Conservation (phyloP, 306 rosid species). For the Vigna unguiculata region DNA sequence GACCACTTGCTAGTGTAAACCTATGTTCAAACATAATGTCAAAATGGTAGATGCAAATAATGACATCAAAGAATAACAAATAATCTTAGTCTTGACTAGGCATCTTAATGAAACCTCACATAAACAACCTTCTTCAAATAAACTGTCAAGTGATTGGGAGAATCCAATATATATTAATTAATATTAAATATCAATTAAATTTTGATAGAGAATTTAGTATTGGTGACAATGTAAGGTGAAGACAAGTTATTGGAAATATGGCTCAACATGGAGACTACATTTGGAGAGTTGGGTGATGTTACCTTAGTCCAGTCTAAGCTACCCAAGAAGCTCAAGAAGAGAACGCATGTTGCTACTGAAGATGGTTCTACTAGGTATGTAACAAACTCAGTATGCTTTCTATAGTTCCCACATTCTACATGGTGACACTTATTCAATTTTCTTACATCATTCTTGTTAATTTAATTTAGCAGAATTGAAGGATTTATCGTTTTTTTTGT, state of each 20-base stretch:
- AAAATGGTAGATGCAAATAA: too few relatives aligned
- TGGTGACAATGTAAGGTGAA: slow-evolving; percentile 12
- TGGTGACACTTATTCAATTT: background rate
- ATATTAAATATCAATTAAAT: too few relatives aligned
- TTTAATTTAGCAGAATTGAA: slow-evolving; percentile 71
- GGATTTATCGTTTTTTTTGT: slow-evolving; percentile 79
- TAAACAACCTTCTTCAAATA: too few relatives aligned
- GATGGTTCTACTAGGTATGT: slow-evolving; percentile 90
- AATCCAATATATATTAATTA: too few relatives aligned
- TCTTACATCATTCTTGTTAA: slow-evolving; percentile 35
- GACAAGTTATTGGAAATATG: slow-evolving; percentile 79
- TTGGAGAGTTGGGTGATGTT: slow-evolving; percentile 81
- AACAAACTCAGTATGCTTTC: slow-evolving; percentile 18
- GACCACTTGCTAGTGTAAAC: too few relatives aligned
- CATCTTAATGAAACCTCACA: too few relatives aligned
- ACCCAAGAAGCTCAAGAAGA: slow-evolving; percentile 94
- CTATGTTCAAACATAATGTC: too few relatives aligned
- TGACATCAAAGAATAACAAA: too few relatives aligned
- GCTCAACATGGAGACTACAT: slow-evolving; percentile 77
- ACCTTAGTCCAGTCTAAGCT: slow-evolving; percentile 81
- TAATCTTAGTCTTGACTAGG: too few relatives aligned
- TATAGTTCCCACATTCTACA: background rate
- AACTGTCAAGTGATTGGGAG: too few relatives aligned
- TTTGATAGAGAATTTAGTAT: background rate
- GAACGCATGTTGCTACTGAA: slow-evolving; percentile 68